Evolutionary conservation across 2,329 filamentous ascomycete genomes (phyloP).

Genomic region (Domatiomyces globalis): DNA sequence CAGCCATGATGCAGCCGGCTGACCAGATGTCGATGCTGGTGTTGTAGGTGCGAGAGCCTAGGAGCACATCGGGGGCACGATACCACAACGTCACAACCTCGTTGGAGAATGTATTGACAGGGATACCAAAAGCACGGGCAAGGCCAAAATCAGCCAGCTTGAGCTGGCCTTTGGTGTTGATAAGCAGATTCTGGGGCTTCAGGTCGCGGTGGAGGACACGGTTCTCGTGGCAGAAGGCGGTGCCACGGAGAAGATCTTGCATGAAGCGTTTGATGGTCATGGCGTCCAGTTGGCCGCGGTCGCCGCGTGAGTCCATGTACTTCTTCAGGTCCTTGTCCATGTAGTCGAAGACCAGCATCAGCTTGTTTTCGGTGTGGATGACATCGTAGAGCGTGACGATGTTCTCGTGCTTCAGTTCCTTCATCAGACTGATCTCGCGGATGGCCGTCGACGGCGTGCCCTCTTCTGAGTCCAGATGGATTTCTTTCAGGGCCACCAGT

Average conservation of each 20-base stretch:
- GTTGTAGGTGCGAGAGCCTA: slow-evolving; percentile 92
- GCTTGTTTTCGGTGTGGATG: slow-evolving; percentile 98
- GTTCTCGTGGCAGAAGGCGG: slow-evolving; percentile 97
- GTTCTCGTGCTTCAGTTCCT: slow-evolving; percentile 97
- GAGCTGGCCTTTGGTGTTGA: slow-evolving; percentile 72
- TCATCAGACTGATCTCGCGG: slow-evolving; percentile 97
- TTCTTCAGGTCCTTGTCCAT: slow-evolving; percentile 98
- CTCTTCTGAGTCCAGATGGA: slow-evolving; percentile 96
- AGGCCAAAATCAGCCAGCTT: slow-evolving; percentile 86
- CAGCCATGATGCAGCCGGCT: slow-evolving; percentile 97
- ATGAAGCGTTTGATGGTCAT: slow-evolving; percentile 96
- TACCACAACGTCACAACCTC: slow-evolving; percentile 49
- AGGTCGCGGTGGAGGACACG: slow-evolving; percentile 85
- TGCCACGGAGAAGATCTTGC: slow-evolving; percentile 90
- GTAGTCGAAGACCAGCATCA: slow-evolving; percentile 98
- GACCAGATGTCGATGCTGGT: slow-evolving; percentile 99
- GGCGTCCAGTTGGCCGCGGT: slow-evolving; percentile 77
- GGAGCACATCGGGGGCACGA: slow-evolving; percentile 83
- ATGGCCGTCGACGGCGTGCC: slow-evolving; percentile 90
- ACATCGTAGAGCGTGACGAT: slow-evolving; percentile 96
- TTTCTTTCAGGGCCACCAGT: slow-evolving; percentile 93
- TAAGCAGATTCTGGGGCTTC: slow-evolving; percentile 82
- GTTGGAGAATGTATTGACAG: slow-evolving; percentile 81
- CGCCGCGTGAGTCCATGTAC: slow-evolving; percentile 91
- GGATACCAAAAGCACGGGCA: slow-evolving; percentile 79